Evolutionary conservation across 2,329 filamentous ascomycete species (phyloP).

Genomic region (Venturia oleaginea): DNA sequence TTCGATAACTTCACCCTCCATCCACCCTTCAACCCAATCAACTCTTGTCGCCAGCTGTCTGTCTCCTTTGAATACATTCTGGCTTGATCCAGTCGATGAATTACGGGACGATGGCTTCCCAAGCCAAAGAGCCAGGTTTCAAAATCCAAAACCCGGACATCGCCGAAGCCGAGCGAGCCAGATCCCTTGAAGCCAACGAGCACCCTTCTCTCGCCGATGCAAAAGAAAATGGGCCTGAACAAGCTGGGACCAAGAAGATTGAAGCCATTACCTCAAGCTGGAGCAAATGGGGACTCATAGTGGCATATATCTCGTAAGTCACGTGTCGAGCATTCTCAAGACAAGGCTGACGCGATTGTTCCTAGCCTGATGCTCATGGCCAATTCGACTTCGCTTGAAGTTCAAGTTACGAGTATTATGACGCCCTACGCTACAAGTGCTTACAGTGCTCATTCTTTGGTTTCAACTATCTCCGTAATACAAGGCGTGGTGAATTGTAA

Average conservation of each 20-base stretch:
- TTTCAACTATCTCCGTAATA: slow-evolving; percentile 56
- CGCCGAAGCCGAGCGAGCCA: not conserved
- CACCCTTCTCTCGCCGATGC: not conserved
- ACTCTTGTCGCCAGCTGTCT: not conserved
- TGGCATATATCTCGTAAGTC: slow-evolving; percentile 36
- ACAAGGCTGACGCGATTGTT: slow-evolving; percentile 25
- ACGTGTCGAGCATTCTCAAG: not conserved
- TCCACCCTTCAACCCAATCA: not conserved
- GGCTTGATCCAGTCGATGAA: not conserved
- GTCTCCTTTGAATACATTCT: not conserved
- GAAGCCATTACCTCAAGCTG: slow-evolving; percentile 42
- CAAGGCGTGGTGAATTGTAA: slow-evolving; percentile 55
- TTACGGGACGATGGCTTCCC: not conserved
- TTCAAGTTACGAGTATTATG: slow-evolving; percentile 52
- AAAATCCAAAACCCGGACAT: not conserved
- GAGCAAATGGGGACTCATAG: slow-evolving; percentile 37
- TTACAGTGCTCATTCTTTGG: slow-evolving; percentile 54
- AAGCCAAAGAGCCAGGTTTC: not conserved
- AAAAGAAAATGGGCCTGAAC: not conserved
- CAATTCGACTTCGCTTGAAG: slow-evolving; percentile 57
- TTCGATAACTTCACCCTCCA: not conserved
- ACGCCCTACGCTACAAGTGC: slow-evolving; percentile 57
- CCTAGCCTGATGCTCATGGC: slow-evolving; percentile 41
- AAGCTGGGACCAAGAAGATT: slow-evolving; percentile 38
- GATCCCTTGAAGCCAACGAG: not conserved